Evolutionary conservation across 1,284 basidiomycete species (phyloP).

Genomic region (Thelephora terrestris): DNA sequence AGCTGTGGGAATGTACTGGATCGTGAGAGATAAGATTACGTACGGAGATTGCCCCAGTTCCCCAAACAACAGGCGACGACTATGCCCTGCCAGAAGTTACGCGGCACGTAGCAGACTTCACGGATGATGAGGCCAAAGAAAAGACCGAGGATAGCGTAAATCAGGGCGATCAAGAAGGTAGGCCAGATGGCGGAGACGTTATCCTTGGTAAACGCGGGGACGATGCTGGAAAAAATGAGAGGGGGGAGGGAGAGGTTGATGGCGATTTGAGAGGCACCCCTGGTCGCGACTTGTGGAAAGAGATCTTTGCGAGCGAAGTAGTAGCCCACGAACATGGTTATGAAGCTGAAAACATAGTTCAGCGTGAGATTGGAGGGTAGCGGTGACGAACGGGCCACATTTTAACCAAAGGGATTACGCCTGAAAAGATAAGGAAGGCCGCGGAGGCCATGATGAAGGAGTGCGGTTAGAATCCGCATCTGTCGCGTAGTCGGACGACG

Average conservation of each 20-base stretch:
- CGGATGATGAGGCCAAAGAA: slow-evolving; percentile 25
- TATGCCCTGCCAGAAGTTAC: slow-evolving; percentile 33
- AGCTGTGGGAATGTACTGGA: too few species aligned
- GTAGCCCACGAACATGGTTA: slow-evolving; percentile 27
- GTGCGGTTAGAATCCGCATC: slow-evolving; percentile 4
- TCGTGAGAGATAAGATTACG: slow-evolving; percentile 7
- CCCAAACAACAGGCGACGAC: slow-evolving; percentile 30
- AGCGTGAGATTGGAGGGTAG: too few species aligned
- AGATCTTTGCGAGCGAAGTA: slow-evolving; percentile 24
- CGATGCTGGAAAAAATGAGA: slow-evolving; percentile 30
- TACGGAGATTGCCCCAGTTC: slow-evolving; percentile 39
- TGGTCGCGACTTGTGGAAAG: too few species aligned
- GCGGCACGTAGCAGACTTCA: slow-evolving; percentile 29
- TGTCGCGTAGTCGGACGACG: too few species aligned
- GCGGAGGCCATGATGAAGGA: slow-evolving; percentile 16
- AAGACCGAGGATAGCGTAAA: slow-evolving; percentile 26
- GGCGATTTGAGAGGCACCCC: slow-evolving; percentile 28
- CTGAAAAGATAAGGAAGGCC: slow-evolving; percentile 22
- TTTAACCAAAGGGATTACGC: slow-evolving; percentile 24
- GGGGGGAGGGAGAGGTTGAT: slow-evolving; percentile 30
- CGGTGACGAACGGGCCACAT: slow-evolving; percentile 10
- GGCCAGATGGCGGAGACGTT: slow-evolving; percentile 29
- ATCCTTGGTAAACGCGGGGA: slow-evolving; percentile 28
- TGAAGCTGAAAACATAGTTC: slow-evolving; percentile 15
- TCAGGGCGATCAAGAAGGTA: slow-evolving; percentile 27